These are phyloP conservation scores for Yamadazyma diospyri DNA, from an alignment of 1,139 yeast genomes.

Conservation along the genomic window DNA sequence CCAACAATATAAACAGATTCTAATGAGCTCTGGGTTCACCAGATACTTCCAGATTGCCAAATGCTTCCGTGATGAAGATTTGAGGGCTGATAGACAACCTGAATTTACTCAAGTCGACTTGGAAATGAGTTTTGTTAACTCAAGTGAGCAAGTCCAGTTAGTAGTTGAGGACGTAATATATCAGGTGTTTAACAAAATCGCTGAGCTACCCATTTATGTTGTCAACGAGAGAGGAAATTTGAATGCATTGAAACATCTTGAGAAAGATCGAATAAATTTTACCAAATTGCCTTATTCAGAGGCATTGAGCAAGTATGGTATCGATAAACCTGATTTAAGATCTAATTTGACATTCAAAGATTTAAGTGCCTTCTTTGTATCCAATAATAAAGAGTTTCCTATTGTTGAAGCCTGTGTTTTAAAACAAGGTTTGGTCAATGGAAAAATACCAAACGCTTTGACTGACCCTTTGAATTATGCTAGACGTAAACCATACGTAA, in stretches of 20 bases:
- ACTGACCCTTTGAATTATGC: conserved; percentile 47
- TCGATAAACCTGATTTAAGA: conserved; percentile 92
- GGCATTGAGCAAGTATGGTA: conserved; percentile 74
- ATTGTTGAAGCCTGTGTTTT: conserved; percentile 72
- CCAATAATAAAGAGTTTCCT: conserved; percentile 42
- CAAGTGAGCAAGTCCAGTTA: conserved; percentile 58
- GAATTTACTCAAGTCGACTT: conserved; percentile 95
- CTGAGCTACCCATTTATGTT: conserved; percentile 33
- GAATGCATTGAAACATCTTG: conserved; percentile 19
- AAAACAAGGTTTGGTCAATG: conserved; percentile 40
- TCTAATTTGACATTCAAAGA: conserved; percentile 51
- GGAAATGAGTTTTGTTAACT: conserved; percentile 83
- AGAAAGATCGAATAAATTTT: conserved; percentile 23
- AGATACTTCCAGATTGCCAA: conserved; percentile 86
- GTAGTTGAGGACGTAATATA: conserved; percentile 60
- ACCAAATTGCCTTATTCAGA: conserved; percentile 57
- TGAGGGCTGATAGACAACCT: conserved; percentile 93
- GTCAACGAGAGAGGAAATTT: conserved; percentile 24
- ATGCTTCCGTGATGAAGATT: conserved; percentile 94
- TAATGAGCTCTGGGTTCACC: conserved; percentile 91
- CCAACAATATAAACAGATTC: conserved; percentile 90
- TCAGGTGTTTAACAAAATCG: conserved; percentile 54
- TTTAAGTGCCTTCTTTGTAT: conserved; percentile 38
- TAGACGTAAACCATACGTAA: conserved; percentile 56
- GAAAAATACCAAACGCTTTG: conserved; percentile 28